A percentile compares a stretch with the other conserved stretches of the same genome.
phyloP scores from a whole-genome alignment of 345 rosid genomes.

The Xanthoceras sorbifolium region DNA sequence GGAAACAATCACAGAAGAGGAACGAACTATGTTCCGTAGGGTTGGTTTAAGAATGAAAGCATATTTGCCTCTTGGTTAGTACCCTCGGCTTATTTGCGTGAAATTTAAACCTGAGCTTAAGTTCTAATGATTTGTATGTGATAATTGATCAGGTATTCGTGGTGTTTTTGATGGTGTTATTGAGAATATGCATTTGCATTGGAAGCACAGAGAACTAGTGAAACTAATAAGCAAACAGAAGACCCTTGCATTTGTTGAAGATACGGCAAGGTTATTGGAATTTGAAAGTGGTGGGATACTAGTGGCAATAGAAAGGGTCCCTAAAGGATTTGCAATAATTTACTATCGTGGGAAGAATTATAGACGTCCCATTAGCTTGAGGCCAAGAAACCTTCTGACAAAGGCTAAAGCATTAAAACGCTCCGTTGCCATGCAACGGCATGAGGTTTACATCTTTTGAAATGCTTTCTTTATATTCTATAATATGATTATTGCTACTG shows the following conservation, averaged over 20 bases:
- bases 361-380: slow-evolving; percentile 72
- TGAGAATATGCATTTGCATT: slow-evolving; percentile 98
- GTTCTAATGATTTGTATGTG: slow-evolving; percentile 22
- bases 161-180: slow-evolving; percentile 98
- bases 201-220: slow-evolving; percentile 99
- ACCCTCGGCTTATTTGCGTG: slow-evolving; percentile 15
- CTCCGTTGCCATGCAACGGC: slow-evolving; percentile 94
- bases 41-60: slow-evolving; percentile 96
- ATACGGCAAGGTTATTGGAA: slow-evolving; percentile 86
- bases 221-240: slow-evolving; percentile 93
- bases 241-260: slow-evolving; percentile 89
- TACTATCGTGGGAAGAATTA: slow-evolving; percentile 97
- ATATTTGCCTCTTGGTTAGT: slow-evolving; percentile 87
- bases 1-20: slow-evolving; percentile 95
- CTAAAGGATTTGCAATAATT: slow-evolving; percentile 91
- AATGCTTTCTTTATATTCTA: slow-evolving; percentile 4
- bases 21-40: slow-evolving; percentile 82
- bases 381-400: slow-evolving; percentile 94
- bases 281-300: slow-evolving; percentile 96
- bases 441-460: slow-evolving; percentile 62
- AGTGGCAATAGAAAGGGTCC: slow-evolving; percentile 86
- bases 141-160: slow-evolving; percentile 71
- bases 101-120: slow-evolving; percentile 12
- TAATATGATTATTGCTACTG: slow-evolving; percentile 14
- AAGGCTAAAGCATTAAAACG: slow-evolving; percentile 97